phyloP scores from a whole-genome alignment of 163 green algal genomes.

The Volvox carteri region DNA sequence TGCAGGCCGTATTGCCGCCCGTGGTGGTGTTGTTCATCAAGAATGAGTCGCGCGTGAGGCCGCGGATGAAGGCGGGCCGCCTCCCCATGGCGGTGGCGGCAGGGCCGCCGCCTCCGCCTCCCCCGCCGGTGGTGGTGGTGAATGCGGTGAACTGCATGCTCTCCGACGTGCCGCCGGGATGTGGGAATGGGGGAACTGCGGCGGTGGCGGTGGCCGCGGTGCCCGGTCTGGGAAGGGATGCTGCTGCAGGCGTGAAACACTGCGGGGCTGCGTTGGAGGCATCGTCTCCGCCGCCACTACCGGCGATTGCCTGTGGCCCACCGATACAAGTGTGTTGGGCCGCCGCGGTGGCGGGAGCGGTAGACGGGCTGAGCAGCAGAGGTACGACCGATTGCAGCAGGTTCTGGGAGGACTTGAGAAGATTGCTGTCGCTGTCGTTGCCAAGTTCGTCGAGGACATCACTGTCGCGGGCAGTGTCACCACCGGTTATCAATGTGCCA shows the following conservation, averaged over 20 bases:
- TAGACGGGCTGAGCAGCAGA: background rate
- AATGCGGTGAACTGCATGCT: slow-evolving; percentile 76
- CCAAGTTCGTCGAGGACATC: no score
- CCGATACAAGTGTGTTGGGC: background rate
- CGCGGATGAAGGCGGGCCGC: slow-evolving; percentile 10
- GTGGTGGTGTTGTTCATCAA: slow-evolving; percentile 20
- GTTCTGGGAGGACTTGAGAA: background rate
- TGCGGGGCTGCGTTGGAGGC: slow-evolving; percentile 32
- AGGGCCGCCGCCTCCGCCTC: no score
- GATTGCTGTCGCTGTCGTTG: slow-evolving; percentile 1
- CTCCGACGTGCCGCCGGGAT: slow-evolving; percentile 77
- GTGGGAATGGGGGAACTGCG: slow-evolving; percentile 54
- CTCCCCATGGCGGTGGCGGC: background rate
- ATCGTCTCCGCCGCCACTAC: background rate
- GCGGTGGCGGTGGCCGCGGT: slow-evolving; percentile 75
- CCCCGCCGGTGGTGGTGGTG: background rate
- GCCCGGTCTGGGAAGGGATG: no score
- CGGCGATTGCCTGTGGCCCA: background rate
- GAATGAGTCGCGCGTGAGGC: slow-evolving; percentile 45
- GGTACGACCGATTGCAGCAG: background rate
- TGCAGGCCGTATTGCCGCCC: background rate
- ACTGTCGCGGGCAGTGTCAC: background rate
- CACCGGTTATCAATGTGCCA: background rate
- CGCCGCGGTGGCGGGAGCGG: background rate
- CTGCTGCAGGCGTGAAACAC: no score